Conservation (phyloP, 176 grass and related monocot genomes). For the Ananas comosus region DNA sequence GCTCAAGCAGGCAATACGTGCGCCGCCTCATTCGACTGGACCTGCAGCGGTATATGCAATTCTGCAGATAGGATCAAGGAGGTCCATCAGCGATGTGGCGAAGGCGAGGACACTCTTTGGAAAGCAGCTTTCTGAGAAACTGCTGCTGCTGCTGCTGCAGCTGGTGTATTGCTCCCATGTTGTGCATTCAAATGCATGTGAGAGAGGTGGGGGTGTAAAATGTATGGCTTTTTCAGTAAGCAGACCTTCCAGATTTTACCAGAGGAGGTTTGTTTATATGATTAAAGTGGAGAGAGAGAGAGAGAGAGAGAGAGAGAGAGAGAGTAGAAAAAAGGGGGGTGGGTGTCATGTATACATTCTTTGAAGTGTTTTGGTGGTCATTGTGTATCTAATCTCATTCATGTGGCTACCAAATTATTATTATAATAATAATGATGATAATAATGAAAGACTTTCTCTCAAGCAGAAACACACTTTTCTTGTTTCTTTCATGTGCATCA, state of each 20-base stretch:
- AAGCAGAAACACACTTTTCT: not conserved
- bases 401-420: not conserved
- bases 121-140: conserved; percentile 25
- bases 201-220: not conserved
- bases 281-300: not conserved
- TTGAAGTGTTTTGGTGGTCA: conserved; percentile 1
- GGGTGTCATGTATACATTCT: not conserved
- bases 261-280: not conserved
- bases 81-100: conserved; percentile 44
- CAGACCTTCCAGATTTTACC: not conserved
- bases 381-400: not conserved
- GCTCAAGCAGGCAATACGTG: conserved; percentile 42
- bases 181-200: too few species aligned
- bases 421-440: not conserved
- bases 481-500: too few species aligned
- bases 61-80: conserved; percentile 40
- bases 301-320: not conserved
- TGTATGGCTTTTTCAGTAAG: not conserved
- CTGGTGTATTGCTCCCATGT: not conserved
- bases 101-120: conserved; percentile 32
- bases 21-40: conserved; percentile 41
- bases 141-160: not conserved
- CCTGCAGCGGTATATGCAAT: conserved; percentile 57
- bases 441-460: not conserved
- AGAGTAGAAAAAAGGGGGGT: not conserved